These are phyloP conservation scores for Thalassiosira hispida DNA, from an alignment of 352 stramenopile species.

Conservation along the genomic window DNA sequence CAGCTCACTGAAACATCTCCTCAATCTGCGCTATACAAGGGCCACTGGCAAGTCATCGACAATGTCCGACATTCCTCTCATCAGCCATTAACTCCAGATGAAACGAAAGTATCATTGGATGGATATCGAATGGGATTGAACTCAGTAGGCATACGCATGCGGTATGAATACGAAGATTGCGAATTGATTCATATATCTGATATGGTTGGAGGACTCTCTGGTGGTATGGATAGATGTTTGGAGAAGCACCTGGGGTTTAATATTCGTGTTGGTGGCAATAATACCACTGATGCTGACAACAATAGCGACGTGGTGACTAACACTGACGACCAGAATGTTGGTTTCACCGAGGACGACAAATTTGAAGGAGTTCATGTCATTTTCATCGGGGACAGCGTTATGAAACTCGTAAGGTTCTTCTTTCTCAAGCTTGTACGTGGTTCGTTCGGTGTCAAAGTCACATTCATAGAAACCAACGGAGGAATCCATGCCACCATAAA, in stretches of 20 bases:
- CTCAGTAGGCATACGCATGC: slow-evolving; percentile 66
- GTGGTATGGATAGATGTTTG: slow-evolving; percentile 33
- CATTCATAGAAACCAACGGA: slow-evolving; percentile 50
- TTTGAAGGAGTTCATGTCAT: slow-evolving; percentile 62
- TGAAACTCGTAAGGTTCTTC: slow-evolving; percentile 60
- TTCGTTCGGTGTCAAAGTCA: slow-evolving; percentile 39
- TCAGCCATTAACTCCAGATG: slow-evolving; percentile 34
- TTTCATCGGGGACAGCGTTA: slow-evolving; percentile 76
- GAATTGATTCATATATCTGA: slow-evolving; percentile 53
- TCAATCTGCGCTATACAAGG: slow-evolving; percentile 32
- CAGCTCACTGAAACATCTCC: slow-evolving; percentile 46
- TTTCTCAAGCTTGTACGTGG: slow-evolving; percentile 46
- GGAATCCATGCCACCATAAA: slow-evolving; percentile 40
- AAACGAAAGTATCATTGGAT: slow-evolving; percentile 51
- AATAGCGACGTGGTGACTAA: no score
- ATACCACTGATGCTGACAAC: background rate
- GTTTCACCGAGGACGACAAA: background rate
- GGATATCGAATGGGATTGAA: slow-evolving; percentile 69
- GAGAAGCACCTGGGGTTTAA: slow-evolving; percentile 19
- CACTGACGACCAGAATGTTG: background rate
- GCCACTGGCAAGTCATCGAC: slow-evolving; percentile 67
- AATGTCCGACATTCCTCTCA: slow-evolving; percentile 46
- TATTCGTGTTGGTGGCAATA: background rate
- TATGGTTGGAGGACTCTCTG: slow-evolving; percentile 26
- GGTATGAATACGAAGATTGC: slow-evolving; percentile 56